phyloP scores from a whole-genome alignment of 192 early-diverging fungal genomes.

The Gonapodya sp. region DNA sequence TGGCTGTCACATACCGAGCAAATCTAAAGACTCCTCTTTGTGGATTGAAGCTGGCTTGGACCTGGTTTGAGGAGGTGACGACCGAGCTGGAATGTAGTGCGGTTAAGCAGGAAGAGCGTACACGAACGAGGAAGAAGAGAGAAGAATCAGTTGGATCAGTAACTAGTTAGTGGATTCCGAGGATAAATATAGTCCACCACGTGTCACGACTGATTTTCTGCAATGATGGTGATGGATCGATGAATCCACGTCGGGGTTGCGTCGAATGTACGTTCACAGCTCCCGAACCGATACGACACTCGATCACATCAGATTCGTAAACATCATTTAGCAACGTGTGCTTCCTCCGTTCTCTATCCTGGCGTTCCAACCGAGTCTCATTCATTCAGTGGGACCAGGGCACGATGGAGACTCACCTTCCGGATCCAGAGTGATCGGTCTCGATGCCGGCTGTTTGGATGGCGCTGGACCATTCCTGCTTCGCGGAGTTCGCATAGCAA shows the following conservation, averaged over 20 bases:
- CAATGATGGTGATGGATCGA: neutral
- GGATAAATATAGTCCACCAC: no score
- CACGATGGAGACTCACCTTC: neutral
- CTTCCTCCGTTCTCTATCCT: no score
- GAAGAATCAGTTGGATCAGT: no score
- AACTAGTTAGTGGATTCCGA: no score
- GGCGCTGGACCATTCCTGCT: no score
- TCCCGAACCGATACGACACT: neutral
- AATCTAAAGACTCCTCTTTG: neutral
- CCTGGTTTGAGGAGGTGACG: neutral
- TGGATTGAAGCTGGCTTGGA: conserved; percentile 1
- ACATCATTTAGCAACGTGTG: no score
- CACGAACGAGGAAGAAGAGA: no score
- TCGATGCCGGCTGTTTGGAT: neutral
- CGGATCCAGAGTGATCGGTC: neutral
- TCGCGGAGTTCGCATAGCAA: neutral
- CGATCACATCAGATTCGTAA: no score
- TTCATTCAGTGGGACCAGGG: no score
- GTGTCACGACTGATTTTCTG: no score
- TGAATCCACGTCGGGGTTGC: neutral
- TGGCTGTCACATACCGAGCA: neutral
- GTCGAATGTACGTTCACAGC: neutral
- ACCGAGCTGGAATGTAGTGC: neutral
- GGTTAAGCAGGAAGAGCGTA: no score
- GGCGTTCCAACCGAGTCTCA: no score